Base-by-base conservation (phyloP, 129 eudicot species). In the Flaveria sonorensis region DNA sequence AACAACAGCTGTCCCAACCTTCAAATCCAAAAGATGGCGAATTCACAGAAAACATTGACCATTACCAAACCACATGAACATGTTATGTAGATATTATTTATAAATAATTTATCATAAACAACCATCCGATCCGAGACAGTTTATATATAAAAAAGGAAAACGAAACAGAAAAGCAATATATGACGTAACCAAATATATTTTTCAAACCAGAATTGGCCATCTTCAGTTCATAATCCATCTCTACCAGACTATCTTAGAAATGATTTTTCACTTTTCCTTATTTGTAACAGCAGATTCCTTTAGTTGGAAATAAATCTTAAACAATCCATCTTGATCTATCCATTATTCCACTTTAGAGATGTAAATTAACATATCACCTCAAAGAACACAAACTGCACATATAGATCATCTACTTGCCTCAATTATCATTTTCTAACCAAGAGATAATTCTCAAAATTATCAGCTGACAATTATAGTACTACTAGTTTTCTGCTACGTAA, bases 1-100 rank as follows among this genome's bases (percentile, higher is more conserved):
- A 2, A 93, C 98, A 80, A 93, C 96, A 67, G 98, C 98, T 13
- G 97, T 93, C 75, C 98, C 98, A 81, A 93, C 98, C 98, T 91
- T 72, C 56, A 73, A n/a, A 43, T 55, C 70, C 43, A 42, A 73
- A 72, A 72, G 14, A 70, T 59, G 59, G 60, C 47, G 52, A 30
- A 24, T 45, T 59, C 39, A 57, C 14, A 45, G 4, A 66, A 66
- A 53, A 48, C 42, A 1, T 32, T 19, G 16, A 46, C 2, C 63
- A 64, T 30, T 51, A 36, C 65, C 67, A 18, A 59, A 53, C 39
- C 68, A 73, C 15, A 56, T 52, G 67, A 60, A 42, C 56, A 73
- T 59, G 28, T 39, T 39, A 52, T 39, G 9, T 57, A 73, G 10
- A 73, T 47, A 47, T 75, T 26, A 63, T 24, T 28, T 63, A 75